Evolutionary conservation across 495 filamentous ascomycete genomes (phyloP).

Genomic region (Xylaria cubensis): DNA sequence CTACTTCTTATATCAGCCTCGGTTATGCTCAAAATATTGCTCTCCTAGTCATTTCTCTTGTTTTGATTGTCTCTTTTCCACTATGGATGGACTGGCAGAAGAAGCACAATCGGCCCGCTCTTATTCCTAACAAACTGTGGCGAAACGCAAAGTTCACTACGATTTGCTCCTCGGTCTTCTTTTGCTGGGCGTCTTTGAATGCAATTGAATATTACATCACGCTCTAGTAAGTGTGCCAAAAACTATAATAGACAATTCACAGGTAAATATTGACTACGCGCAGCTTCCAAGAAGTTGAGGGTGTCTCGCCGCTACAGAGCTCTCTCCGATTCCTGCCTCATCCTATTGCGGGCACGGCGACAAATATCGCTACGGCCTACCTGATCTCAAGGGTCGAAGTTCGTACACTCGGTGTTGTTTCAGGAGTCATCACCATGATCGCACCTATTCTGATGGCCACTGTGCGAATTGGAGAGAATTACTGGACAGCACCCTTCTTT

Average conservation of each 20-base stretch:
- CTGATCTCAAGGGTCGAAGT: neutral
- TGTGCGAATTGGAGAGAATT: constrained; percentile 48
- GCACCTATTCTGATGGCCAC: constrained; percentile 59
- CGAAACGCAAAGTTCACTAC: constrained; percentile 53
- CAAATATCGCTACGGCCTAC: neutral
- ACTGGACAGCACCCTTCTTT: constrained; percentile 63
- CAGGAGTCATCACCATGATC: constrained; percentile 46
- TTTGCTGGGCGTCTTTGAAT: constrained; percentile 59
- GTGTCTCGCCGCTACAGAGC: neutral
- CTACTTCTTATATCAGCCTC: constrained; percentile 34
- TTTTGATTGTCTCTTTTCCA: constrained; percentile 53
- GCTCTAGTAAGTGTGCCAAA: constrained; percentile 43
- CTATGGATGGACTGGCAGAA: constrained; percentile 56
- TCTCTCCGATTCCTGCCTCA: constrained; percentile 55
- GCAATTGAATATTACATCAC: constrained; percentile 56
- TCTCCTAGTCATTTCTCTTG: constrained; percentile 47
- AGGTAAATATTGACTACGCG: neutral
- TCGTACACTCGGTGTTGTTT: neutral
- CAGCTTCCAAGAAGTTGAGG: constrained; percentile 56
- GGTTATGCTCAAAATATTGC: constrained; percentile 41
- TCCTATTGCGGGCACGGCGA: constrained; percentile 47
- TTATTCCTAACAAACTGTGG: constrained; percentile 63
- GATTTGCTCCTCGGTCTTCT: constrained; percentile 58
- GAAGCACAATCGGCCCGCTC: constrained; percentile 43
- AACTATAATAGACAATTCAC: neutral